Evolutionary conservation across 148 eudicot genomes (phyloP), one percentile per base, ranked within the genome.

Genomic region (Mesembryanthemum crystallinum): DNA sequence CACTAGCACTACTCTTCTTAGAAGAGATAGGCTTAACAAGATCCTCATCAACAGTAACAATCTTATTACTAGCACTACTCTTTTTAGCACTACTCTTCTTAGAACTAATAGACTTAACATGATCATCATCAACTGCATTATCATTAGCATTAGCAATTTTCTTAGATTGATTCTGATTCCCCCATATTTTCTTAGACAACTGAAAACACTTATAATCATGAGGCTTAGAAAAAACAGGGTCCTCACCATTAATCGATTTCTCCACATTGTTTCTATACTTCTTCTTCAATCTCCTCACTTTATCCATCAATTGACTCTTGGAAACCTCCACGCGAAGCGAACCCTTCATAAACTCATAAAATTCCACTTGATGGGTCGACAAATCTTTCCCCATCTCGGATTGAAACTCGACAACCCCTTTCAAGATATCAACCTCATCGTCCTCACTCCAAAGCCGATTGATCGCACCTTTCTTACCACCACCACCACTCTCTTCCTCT

Each of bases 141-240:
- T n/a, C 57, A 67, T 51, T 69, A 21, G 10, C 64, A 3, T 43
- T 69, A 32, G 13, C 67, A 67, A 11, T 43, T 8, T 57, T 77
- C 23, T 55, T 66, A 37, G 58, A 58, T 9, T 0, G 7, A 77
- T 15, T 23, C 17, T 1, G 5, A 39, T 39, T 39, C 43, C 9
- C 96, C 96, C 96, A 91, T 3, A 89, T 78, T 62, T 74, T 77
- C 80, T 80, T 86, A 1, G 87, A 86, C 32, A 91, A 83, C 15
- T 82, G 79, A 57, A 83, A 86, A 2, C 69, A 51, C 20, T 61
- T 73, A 32, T 73, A 77, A 21, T 90, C 90, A 64, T 90, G 94
- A 15, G 91, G 76, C 42, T 82, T 83, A 0, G 79, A 55, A 25
- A 88, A 78, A 39, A 83, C 82, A 28, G 85, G 86, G 28, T 84